A percentile compares a stretch with the other conserved stretches of the same genome.
phyloP scores from a whole-genome alignment of 2,329 filamentous ascomycete genomes.

The Colletotrichum lindemuthianum region DNA sequence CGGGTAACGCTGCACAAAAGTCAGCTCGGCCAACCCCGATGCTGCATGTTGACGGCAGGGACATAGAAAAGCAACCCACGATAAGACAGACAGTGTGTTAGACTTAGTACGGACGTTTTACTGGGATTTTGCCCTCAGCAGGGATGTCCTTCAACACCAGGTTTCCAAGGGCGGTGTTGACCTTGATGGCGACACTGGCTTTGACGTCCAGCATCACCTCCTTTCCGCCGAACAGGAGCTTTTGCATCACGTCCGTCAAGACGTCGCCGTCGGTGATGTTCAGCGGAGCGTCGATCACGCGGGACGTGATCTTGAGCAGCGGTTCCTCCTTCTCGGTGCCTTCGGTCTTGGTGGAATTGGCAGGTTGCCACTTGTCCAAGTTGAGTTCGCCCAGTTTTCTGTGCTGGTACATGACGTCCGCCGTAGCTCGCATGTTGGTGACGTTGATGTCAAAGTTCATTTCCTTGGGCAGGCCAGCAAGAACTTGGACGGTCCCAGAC shows the following conservation, averaged over 20 bases:
- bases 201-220: constrained; percentile 78
- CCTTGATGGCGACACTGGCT: constrained; percentile 83
- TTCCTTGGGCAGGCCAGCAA: constrained; percentile 82
- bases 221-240: constrained; percentile 78
- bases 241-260: constrained; percentile 83
- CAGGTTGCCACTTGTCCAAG: constrained; percentile 82
- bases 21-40: constrained; percentile 44
- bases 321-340: constrained; percentile 66
- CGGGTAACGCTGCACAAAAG: constrained; percentile 64
- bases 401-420: constrained; percentile 82
- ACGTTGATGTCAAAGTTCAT: constrained; percentile 89
- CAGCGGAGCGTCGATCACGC: constrained; percentile 81
- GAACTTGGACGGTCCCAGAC: constrained; percentile 83
- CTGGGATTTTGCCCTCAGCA: constrained; percentile 83
- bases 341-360: constrained; percentile 79
- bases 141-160: constrained; percentile 86
- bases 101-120: constrained; percentile 88
- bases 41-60: constrained; percentile 18
- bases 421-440: constrained; percentile 77
- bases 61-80: constrained; percentile 36
- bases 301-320: constrained; percentile 77
- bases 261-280: constrained; percentile 83
- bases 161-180: constrained; percentile 83
- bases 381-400: constrained; percentile 84
- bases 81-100: constrained; percentile 51